Evolutionary conservation across 2,329 filamentous ascomycete genomes (phyloP), one percentile per base, ranked within the genome.

Genomic region (Exophiala sp.): DNA sequence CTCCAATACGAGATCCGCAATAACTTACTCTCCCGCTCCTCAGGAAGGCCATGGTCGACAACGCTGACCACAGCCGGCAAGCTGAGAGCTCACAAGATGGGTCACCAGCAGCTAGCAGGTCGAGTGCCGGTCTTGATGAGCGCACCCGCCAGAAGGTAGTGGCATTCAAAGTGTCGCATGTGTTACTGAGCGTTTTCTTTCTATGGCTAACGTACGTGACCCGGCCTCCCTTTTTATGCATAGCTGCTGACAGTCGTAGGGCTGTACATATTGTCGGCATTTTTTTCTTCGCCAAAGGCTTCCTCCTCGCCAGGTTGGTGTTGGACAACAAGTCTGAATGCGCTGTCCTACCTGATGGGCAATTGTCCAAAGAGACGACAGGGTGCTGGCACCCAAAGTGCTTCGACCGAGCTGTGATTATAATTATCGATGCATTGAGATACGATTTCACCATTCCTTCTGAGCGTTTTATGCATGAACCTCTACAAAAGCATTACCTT

Each of bases 311-410:
- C 52, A 84, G 94, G 54, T 75, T 90, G 58, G 86, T 92, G 47
- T 78, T 94, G 54, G 85, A 90, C 59, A 82, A 90, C 65, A 87
- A 86, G 68, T 91, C 89, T 10, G 78, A 77, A 54, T 94, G 89
- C 69, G 74, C 76, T 9, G 71, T 76, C 39, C 84, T 88, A 46
- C 92, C 94, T 20, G 56, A 65, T 70, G 61, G 53, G 18, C n/a
- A 74, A 54, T 65, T 62, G 14, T 63, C 72, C 1, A 73, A 73
- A 36, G 70, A 71, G 18, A 69, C 82, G 18, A 77, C 79, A 53
- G 94, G 94, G 61, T 99, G 94, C 78, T 99, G 94, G 94, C 91
- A 97, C 69, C 89, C 91, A 33, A 95, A 90, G 74, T 89, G 85
- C 1, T 99, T 97, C 68, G 83, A 95, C 59, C 94, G 91, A 68